phyloP scores from a whole-genome alignment of 2,329 filamentous ascomycete genomes.

The Gnomoniopsis smithogilvyi region DNA sequence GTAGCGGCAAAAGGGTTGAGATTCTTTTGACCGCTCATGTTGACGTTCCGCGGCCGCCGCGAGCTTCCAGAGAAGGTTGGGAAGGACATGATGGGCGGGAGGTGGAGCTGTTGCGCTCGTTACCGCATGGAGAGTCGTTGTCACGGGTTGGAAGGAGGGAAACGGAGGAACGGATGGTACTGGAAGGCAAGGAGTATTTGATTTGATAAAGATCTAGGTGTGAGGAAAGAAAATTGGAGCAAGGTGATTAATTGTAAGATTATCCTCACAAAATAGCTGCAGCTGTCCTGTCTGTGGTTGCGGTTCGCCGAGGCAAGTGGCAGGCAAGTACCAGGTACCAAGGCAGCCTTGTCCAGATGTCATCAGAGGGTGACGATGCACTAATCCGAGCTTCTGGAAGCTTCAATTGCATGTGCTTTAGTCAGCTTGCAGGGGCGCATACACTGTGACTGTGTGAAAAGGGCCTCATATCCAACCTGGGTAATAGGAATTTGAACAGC shows the following conservation, averaged over 20 bases:
- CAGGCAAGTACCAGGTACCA: neutral
- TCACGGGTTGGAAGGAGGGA: neutral
- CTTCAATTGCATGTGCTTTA: constrained; percentile 18
- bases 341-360: constrained; percentile 2
- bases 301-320: neutral
- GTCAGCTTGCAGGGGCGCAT: constrained; percentile 1
- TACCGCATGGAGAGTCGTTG: constrained; percentile 1
- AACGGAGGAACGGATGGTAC: neutral
- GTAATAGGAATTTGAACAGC: too few relatives aligned
- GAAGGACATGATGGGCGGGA: constrained; percentile 61
- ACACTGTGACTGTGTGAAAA: too few relatives aligned
- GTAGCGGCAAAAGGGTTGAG: constrained; percentile 74
- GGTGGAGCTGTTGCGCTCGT: neutral
- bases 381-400: constrained; percentile 20
- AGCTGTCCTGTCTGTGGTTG: neutral
- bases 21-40: constrained; percentile 76
- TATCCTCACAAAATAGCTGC: too few relatives aligned
- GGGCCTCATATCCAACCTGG: too few relatives aligned
- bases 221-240: too few relatives aligned
- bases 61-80: constrained; percentile 87
- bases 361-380: neutral
- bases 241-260: too few relatives aligned
- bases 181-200: neutral
- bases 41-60: constrained; percentile 84
- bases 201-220: neutral